Conservation (phyloP, 208 protist genomes). For the Naegleria fowleri region DNA sequence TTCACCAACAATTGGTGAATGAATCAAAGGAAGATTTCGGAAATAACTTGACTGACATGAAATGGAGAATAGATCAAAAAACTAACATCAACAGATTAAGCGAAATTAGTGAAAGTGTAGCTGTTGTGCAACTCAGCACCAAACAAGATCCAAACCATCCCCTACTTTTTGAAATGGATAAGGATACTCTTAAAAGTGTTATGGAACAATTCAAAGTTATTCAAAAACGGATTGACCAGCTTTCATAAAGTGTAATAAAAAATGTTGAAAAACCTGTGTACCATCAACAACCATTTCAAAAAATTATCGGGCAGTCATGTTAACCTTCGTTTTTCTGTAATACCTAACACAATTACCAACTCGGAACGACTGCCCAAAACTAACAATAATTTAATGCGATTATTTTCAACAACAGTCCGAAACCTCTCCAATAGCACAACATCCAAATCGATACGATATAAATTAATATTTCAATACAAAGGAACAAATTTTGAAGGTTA, state of each 20-base stretch:
- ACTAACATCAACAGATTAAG: neutral
- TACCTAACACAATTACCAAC: too few species aligned
- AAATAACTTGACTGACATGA: neutral
- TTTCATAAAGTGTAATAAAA: neutral
- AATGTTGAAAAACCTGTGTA: neutral
- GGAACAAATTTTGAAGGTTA: neutral
- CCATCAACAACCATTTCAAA: too few species aligned
- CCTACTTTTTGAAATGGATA: neutral
- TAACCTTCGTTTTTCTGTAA: too few species aligned
- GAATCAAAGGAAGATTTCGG: neutral
- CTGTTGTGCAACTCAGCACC: neutral
- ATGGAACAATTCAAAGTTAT: constrained; percentile 12
- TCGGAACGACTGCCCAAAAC: neutral
- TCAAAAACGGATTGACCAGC: neutral
- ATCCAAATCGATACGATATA: neutral
- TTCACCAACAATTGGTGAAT: neutral
- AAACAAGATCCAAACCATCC: neutral
- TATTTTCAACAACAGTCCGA: neutral
- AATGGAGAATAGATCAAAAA: neutral
- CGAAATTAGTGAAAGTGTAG: neutral
- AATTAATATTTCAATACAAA: neutral
- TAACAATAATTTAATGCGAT: neutral
- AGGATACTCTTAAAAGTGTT: neutral
- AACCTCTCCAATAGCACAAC: neutral
- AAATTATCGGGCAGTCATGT: too few species aligned